Base-by-base conservation (phyloP, 2,329 filamentous ascomycete genomes). In the Endoconidiophora laricicola region DNA sequence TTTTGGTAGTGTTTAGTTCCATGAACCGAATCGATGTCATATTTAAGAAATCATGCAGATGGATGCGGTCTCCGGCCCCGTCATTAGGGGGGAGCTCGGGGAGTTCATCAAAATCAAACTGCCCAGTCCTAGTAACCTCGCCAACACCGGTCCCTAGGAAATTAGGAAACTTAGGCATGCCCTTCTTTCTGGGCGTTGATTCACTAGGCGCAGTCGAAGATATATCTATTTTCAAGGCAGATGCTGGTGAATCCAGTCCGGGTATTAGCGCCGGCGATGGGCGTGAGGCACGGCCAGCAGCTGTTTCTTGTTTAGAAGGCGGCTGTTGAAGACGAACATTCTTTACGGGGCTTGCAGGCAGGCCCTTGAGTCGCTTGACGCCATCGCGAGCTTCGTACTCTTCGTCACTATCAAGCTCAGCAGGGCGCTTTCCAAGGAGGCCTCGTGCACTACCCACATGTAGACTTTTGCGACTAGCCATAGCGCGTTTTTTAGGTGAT, bases 1-100 rank as follows among this genome's bases (percentile, higher is more conserved):
- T 74, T 62, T 96, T 96, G 1, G 88, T 95, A 0, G 90, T 94
- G n/a, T 83, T 94, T 46, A 98, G 71, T 61, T 98, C 91, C 84
- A 98, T 95, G 66, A 98, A 98, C 49, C 88, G 85, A 59, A 98
- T 94, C 53, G 86, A 93, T 2, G 90, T 95, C 78, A 94, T 80
- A 55, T 93, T 86, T 42, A 98, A 68, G 65, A 98, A 98, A 48
- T 94, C 84, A 57, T 94, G 86, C 2, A 98, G 71, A 43, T 88
- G 83, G 49, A 94, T 87, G 20, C 72, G 73, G 10, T 69, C 63
- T 18, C 69, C 70, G n/a, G 77, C 72, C 4, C 66, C 65, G 45
- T 66, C 59, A n/a, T 63, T 57, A 45, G 62, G 57, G 12, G 64
- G 58, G 6, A 50, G 44, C 44, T 46, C 46, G 5, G 47, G 51